phyloP scores from a whole-genome alignment of 345 rosid species.

The Salix udensis region DNA sequence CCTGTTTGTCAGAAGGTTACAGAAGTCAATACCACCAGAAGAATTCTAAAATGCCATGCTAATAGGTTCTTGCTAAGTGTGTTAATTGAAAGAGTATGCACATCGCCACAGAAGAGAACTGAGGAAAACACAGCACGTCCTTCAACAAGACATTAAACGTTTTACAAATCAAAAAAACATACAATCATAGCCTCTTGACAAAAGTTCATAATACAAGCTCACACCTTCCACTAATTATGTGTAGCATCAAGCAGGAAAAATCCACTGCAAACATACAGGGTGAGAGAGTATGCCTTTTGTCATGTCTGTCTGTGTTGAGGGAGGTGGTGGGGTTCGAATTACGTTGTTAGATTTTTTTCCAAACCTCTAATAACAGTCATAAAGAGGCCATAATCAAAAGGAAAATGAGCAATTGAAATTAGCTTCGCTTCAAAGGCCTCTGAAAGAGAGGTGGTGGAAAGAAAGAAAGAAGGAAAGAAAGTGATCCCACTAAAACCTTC shows the following conservation, averaged over 20 bases:
- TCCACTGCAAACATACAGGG: too few species aligned
- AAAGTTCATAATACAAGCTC: neutral
- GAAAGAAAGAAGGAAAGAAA: neutral
- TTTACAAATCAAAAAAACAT: neutral
- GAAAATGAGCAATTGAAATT: neutral
- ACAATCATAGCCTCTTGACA: neutral
- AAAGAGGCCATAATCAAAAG: neutral
- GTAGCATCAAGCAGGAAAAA: neutral
- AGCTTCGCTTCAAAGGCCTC: neutral
- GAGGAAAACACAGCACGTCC: neutral
- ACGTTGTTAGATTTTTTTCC: neutral
- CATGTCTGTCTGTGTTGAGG: too few species aligned
- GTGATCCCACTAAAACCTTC: neutral
- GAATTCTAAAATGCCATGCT: neutral
- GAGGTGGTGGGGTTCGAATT: neutral
- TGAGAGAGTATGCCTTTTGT: too few species aligned
- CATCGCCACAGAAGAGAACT: neutral
- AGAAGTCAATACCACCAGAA: neutral
- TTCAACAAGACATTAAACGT: neutral
- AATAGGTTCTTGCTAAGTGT: neutral
- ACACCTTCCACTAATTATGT: neutral
- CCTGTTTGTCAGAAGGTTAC: slow-evolving; percentile 5
- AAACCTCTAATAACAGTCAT: neutral
- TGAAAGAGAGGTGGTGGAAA: neutral
- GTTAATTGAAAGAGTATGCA: neutral